phyloP scores from a whole-genome alignment of 352 stramenopile species.

The Globisporangium barbulae region DNA sequence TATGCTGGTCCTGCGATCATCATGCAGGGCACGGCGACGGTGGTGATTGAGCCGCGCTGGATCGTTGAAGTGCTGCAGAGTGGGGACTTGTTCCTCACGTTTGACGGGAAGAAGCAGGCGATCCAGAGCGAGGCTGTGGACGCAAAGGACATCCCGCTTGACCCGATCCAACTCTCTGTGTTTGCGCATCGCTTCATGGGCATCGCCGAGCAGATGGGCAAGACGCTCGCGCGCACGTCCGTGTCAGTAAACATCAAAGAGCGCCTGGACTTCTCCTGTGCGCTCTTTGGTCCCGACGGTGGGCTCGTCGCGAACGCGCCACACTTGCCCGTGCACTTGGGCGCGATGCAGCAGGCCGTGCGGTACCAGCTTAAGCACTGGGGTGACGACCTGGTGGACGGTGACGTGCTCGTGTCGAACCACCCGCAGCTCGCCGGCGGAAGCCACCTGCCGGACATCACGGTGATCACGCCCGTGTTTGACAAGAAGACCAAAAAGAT shows the following conservation, averaged over 20 bases:
- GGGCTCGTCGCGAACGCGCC: constrained; percentile 99
- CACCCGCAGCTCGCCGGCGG: constrained; percentile 98
- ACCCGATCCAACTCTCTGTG: constrained; percentile 96
- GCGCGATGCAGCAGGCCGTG: constrained; percentile 98
- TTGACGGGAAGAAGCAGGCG: constrained; percentile 30
- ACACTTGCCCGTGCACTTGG: constrained; percentile 98
- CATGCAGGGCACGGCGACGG: constrained; percentile 97
- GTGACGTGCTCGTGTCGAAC: constrained; percentile 99
- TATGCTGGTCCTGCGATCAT: constrained; percentile 94
- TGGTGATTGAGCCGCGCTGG: constrained; percentile 97
- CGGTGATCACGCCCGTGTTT: constrained; percentile 99
- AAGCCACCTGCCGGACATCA: constrained; percentile 98
- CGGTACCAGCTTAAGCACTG: constrained; percentile 92
- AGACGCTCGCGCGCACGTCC: constrained; percentile 94
- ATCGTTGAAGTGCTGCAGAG: constrained; percentile 89
- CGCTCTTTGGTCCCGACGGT: constrained; percentile 96
- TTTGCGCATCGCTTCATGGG: constrained; percentile 99
- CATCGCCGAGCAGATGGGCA: constrained; percentile 99
- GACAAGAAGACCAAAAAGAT: constrained; percentile 86
- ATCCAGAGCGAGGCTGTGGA: constrained; percentile 25
- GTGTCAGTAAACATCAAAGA: constrained; percentile 99
- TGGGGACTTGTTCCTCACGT: constrained; percentile 94
- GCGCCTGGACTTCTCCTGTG: constrained; percentile 98
- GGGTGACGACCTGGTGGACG: constrained; percentile 91
- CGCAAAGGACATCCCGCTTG: constrained; percentile 50